Conservation (phyloP, 176 grass and related monocot species). For the Zizania latifolia region DNA sequence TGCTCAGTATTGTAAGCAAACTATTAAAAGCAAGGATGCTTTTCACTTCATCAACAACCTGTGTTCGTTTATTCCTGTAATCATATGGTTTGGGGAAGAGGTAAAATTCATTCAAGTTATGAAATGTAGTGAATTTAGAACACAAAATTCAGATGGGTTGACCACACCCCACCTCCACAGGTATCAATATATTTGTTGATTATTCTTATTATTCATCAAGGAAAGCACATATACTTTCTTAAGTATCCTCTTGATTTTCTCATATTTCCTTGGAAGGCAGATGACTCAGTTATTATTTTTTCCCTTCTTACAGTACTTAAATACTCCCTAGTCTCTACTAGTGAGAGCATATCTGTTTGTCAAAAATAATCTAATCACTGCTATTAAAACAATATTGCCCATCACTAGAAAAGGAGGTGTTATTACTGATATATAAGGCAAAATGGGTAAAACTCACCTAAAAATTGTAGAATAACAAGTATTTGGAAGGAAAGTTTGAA, state of each 20-base stretch:
- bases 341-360: slow-evolving; percentile 8
- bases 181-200: slow-evolving; percentile 14
- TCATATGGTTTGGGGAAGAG: slow-evolving; percentile 30
- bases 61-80: slow-evolving; percentile 48
- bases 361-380: slow-evolving; percentile 13
- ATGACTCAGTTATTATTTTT: not conserved
- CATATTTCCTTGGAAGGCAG: slow-evolving; percentile 10
- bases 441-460: too few species aligned
- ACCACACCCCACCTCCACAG: not conserved
- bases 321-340: not conserved
- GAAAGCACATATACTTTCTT: not conserved
- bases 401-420: not conserved
- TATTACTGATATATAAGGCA: slow-evolving; percentile 8
- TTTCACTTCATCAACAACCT: slow-evolving; percentile 70
- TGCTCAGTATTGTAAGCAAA: slow-evolving; percentile 60
- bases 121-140: not conserved
- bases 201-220: too few species aligned
- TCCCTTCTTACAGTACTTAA: too few species aligned
- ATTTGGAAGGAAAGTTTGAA: too few species aligned
- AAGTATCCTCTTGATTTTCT: not conserved
- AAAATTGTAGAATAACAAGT: too few species aligned
- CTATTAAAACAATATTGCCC: too few species aligned
- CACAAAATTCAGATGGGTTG: not conserved
- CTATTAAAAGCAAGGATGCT: slow-evolving; percentile 78
- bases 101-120: slow-evolving; percentile 15